A percentile compares a stretch with the other conserved stretches of the same genome.
phyloP scores from a whole-genome alignment of 768 basidiomycete genomes.

The Candolleomyces efflorescens region DNA sequence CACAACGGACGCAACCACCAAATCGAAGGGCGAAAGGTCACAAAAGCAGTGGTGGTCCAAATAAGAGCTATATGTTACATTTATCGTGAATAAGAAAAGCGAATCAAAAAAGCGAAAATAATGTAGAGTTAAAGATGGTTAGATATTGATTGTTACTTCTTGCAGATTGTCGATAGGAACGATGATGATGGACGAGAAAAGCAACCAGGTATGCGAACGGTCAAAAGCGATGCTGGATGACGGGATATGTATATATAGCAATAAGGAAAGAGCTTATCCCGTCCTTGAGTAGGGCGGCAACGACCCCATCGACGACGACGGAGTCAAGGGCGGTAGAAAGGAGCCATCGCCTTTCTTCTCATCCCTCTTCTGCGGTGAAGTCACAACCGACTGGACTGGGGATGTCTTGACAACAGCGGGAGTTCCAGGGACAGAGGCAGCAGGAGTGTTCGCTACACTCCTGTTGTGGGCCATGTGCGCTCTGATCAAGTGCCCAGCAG shows the following conservation, averaged over 20 bases:
- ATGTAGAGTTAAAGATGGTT: background rate
- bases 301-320: constrained; percentile 34
- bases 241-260: background rate
- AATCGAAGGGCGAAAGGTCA: too few species aligned
- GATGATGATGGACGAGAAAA: background rate
- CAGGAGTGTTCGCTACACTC: constrained; percentile 76
- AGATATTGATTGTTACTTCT: background rate
- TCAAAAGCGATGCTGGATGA: too few species aligned
- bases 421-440: constrained; percentile 54
- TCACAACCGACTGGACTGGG: background rate
- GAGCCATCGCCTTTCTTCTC: constrained; percentile 6
- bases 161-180: too few species aligned
- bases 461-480: constrained; percentile 94
- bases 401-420: constrained; percentile 40
- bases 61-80: background rate
- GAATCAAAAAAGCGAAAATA: background rate
- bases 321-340: constrained; percentile 16
- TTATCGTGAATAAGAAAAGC: background rate
- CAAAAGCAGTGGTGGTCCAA: background rate
- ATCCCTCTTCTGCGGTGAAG: constrained; percentile 8
- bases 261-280: background rate
- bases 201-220: too few species aligned
- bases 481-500: constrained; percentile 90
- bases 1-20: too few species aligned
- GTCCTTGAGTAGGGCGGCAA: constrained; percentile 37